Percentiles rank a stretch among this genome's conserved stretches.
Conservation (phyloP, 257 asterid species). For the Fraxinus pennsylvanica region DNA sequence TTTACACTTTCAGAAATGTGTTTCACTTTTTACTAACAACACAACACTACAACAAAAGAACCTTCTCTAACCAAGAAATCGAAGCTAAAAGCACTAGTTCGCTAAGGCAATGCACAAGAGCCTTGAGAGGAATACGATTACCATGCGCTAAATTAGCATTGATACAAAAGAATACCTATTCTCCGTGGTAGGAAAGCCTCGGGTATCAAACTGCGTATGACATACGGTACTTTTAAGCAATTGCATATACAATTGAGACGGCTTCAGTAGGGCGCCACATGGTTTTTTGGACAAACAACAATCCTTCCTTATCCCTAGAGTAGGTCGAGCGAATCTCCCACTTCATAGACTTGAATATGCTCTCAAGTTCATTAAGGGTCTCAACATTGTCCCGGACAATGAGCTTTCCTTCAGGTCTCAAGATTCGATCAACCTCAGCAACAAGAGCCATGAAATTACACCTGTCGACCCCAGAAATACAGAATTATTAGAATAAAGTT, state of each 20-base stretch:
- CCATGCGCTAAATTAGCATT: constrained; percentile 17
- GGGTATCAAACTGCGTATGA: constrained; percentile 14
- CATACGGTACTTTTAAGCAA: neutral
- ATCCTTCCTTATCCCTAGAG: constrained; percentile 28
- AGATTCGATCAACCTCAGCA: constrained; percentile 84
- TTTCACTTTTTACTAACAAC: constrained; percentile 16
- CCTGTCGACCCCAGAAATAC: constrained; percentile 37
- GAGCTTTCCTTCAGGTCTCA: constrained; percentile 89
- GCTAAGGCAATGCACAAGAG: constrained; percentile 30
- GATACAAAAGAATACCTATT: constrained; percentile 33
- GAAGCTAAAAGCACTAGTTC: constrained; percentile 28
- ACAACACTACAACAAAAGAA: constrained; percentile 34
- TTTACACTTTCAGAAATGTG: constrained; percentile 21
- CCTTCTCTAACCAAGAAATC: constrained; percentile 32
- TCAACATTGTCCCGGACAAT: constrained; percentile 35
- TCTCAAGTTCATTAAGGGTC: constrained; percentile 25
- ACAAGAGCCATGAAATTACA: constrained; percentile 67
- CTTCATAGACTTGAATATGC: constrained; percentile 27
- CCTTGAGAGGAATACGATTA: constrained; percentile 28
- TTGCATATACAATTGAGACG: constrained; percentile 24
- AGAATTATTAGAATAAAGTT: constrained; percentile 23
- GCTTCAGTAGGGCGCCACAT: constrained; percentile 26
- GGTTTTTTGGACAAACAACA: constrained; percentile 27
- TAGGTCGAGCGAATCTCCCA: constrained; percentile 23
- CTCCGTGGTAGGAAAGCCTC: constrained; percentile 38